Evolutionary conservation across 2,329 filamentous ascomycete species (phyloP).

Genomic region (Podosphaera xanthii): DNA sequence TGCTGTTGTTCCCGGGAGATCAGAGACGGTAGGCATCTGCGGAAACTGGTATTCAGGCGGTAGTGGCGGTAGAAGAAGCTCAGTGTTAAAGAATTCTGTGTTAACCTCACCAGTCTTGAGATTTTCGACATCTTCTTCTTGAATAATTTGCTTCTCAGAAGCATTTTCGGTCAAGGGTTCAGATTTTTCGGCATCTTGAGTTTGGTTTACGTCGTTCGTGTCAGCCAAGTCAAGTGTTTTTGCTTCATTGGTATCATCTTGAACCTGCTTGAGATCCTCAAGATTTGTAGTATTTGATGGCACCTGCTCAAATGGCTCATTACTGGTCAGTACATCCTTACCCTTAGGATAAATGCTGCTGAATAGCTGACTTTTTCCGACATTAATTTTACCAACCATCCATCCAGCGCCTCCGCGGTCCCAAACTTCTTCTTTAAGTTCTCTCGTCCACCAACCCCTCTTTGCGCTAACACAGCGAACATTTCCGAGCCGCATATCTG

Average conservation of each 20-base stretch:
- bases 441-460: slow-evolving; percentile 72
- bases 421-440: slow-evolving; percentile 71
- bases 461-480: slow-evolving; percentile 69
- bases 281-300: not conserved
- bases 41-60: slow-evolving; percentile 56
- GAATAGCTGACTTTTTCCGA: slow-evolving; percentile 86
- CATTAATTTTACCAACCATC: slow-evolving; percentile 97
- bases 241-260: not conserved
- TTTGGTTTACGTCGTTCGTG: too few relatives aligned
- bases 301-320: not conserved
- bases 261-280: not conserved
- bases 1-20: slow-evolving; percentile 78
- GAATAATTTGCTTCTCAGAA: not conserved
- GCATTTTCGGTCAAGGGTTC: not conserved
- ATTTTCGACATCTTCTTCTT: slow-evolving; percentile 5
- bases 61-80: slow-evolving; percentile 49
- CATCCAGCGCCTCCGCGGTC: slow-evolving; percentile 66
- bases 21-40: slow-evolving; percentile 64
- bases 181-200: too few relatives aligned
- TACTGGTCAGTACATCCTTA: slow-evolving; percentile 15
- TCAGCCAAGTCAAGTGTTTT: too few relatives aligned
- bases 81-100: slow-evolving; percentile 7
- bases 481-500: slow-evolving; percentile 65
- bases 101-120: slow-evolving; percentile 4
- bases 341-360: slow-evolving; percentile 70